Evolutionary conservation across 345 rosid genomes (phyloP), one percentile per base, ranked within the genome.

Genomic region (Ceriops tagal): DNA sequence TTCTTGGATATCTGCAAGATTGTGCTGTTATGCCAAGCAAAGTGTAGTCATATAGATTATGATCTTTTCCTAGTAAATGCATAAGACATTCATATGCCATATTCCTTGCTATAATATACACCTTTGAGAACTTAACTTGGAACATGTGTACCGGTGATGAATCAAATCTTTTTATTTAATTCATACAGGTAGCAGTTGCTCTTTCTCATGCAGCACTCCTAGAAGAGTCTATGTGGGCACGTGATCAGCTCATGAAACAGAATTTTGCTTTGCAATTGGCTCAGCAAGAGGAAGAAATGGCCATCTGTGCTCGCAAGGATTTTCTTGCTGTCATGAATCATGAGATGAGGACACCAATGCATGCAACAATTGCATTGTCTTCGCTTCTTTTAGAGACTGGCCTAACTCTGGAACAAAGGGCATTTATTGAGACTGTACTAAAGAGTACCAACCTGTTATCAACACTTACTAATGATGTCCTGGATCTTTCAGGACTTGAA

Each of bases 271-370:
- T 93, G 77, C 86, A 91, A 62, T 75, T 70, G 76, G 97, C 98
- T 74, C 97, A 93, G 37, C 86, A 71, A 52, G 97, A 93, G 64
- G 98, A 96, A 71, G 98, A 93, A 88, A 77, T 68, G 80, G 96
- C 97, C 35, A 85, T 91, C 28, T 92, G 84, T 86, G 97, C 97
- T 67, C 89, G 92, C 69, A 93, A 93, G 73, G 98, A 93, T 79
- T 93, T 91, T 81, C 88, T 90, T 37, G 86, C 96, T 27, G 97
- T 93, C 73, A 91, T 93, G 98, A 93, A 91, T 85, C 97, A 91
- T 73, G 98, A 93, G 77, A 93, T 93, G 97, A 86, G 96, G 75
- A 93, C 95, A 46, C 96, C 96, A 27, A 89, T 87, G 87, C 96
- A 89, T 77, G 96, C 98, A 68, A 80, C 87, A 65, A 89, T 91